Conservation (phyloP, 495 filamentous ascomycete species). For the Penicillium verhagenii region DNA sequence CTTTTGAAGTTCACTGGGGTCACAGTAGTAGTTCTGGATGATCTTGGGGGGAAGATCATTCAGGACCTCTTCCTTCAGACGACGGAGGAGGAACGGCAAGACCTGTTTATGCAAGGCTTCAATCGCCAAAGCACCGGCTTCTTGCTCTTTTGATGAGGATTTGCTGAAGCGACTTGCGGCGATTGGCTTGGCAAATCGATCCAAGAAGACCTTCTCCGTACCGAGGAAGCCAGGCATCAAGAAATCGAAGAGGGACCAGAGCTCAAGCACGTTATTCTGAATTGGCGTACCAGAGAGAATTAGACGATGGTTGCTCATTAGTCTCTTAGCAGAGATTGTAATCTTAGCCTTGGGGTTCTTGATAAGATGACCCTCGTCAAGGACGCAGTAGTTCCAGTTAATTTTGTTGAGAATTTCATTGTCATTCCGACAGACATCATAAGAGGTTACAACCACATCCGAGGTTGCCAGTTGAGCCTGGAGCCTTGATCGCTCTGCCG, state of each 20-base stretch:
- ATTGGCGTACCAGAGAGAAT: constrained; percentile 97
- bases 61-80: constrained; percentile 95
- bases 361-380: constrained; percentile 97
- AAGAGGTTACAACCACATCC: constrained; percentile 95
- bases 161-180: constrained; percentile 92
- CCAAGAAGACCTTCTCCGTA: constrained; percentile 97
- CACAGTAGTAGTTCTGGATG: constrained; percentile 98
- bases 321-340: constrained; percentile 82
- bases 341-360: constrained; percentile 97
- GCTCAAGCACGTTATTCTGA: constrained; percentile 94
- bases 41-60: constrained; percentile 98
- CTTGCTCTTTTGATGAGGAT: constrained; percentile 96
- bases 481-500: constrained; percentile 69
- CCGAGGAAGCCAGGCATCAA: constrained; percentile 98
- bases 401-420: constrained; percentile 77
- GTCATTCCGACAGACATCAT: constrained; percentile 95
- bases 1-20: constrained; percentile 92
- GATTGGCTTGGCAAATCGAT: constrained; percentile 96
- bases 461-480: constrained; percentile 66
- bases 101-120: constrained; percentile 98
- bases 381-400: constrained; percentile 95
- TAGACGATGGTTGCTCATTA: constrained; percentile 87
- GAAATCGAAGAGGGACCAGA: constrained; percentile 99
- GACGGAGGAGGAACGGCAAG: constrained; percentile 90
- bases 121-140: constrained; percentile 92